Base-by-base conservation (phyloP, 257 asterid genomes). In the Sherardia arvensis region DNA sequence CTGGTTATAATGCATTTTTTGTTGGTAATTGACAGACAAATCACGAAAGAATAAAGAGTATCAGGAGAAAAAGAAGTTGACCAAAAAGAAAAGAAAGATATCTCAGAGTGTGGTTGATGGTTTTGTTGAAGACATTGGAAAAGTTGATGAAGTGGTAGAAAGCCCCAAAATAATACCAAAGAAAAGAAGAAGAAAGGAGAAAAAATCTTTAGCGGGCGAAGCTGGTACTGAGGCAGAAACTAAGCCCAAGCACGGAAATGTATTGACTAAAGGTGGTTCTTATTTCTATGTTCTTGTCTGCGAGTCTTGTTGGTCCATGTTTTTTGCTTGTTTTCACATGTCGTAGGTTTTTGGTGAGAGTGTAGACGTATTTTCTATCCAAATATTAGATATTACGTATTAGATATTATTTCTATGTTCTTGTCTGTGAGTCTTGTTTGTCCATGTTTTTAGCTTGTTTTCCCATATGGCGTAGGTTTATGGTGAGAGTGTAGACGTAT, bases 141-240 rank as follows among this genome's bases (percentile, higher is more conserved):
- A 30, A 65, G 76, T 48, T 32, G 70, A 34, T 54, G 76, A 67
- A 67, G 75, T 7, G 53, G 62, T 12, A 36, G 78, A 64, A 48
- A 68, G 59, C 49, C 60, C 73, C 47, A 67, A 61, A 76, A 70
- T 59, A 73, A 79, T 73, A 59, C 64, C 51, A 49, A 79, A 62
- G 57, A 78, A 72, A 69, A 86, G 74, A 80, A 79, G 69, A 61
- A 79, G 73, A 57, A 82, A 69, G 51, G 71, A 34, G 25, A 77
- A 71, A 71, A 67, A 58, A 59, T 47, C 48, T 30, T 25, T 14
- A 51, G 22, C 62, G 51, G 38, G 51, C 25, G 66, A 30, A 63
- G 66, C 28, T 17, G 73, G 65, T 49, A 67, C 29, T 36, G 77
- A 60, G 33, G 66, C n/a, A 56, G 74, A 59, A 5, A 71, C 72